Evolutionary conservation across 768 basidiomycete species (phyloP).

Genomic region (Pleurotus salmoneostramineus): DNA sequence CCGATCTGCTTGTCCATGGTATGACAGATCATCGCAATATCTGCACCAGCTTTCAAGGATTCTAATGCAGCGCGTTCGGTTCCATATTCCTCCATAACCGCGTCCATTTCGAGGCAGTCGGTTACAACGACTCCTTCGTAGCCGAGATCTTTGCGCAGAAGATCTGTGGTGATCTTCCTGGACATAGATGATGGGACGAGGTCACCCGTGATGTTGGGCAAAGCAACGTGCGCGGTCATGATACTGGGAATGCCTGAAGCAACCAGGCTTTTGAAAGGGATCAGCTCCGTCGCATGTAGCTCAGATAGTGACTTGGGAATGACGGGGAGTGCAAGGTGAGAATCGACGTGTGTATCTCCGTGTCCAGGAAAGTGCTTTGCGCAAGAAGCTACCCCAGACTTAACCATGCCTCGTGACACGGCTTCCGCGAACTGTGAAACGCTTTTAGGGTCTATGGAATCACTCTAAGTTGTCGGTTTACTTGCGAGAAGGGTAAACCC

Average conservation of each 20-base stretch:
- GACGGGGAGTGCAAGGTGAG: constrained; percentile 61
- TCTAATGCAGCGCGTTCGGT: constrained; percentile 50
- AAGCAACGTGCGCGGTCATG: constrained; percentile 75
- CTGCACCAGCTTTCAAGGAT: constrained; percentile 60
- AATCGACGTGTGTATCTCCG: constrained; percentile 70
- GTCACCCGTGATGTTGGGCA: constrained; percentile 51
- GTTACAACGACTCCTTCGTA: constrained; percentile 65
- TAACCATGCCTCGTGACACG: constrained; percentile 42
- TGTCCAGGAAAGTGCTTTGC: constrained; percentile 76
- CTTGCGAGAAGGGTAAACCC: background rate
- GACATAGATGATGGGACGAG: constrained; percentile 61
- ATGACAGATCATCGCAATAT: constrained; percentile 76
- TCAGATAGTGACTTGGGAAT: constrained; percentile 46
- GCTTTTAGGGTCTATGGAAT: constrained; percentile 46
- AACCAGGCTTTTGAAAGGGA: constrained; percentile 52
- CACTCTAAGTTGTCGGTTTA: background rate
- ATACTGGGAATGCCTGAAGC: constrained; percentile 42
- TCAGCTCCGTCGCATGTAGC: constrained; percentile 45
- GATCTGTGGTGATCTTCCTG: constrained; percentile 40
- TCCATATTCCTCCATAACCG: constrained; percentile 50
- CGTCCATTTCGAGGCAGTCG: constrained; percentile 77
- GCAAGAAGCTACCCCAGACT: constrained; percentile 51
- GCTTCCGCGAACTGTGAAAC: constrained; percentile 48
- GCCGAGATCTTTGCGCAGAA: constrained; percentile 47
- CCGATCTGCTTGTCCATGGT: constrained; percentile 48